phyloP scores from a whole-genome alignment of 306 rosid genomes.

The Prunus campanulata region DNA sequence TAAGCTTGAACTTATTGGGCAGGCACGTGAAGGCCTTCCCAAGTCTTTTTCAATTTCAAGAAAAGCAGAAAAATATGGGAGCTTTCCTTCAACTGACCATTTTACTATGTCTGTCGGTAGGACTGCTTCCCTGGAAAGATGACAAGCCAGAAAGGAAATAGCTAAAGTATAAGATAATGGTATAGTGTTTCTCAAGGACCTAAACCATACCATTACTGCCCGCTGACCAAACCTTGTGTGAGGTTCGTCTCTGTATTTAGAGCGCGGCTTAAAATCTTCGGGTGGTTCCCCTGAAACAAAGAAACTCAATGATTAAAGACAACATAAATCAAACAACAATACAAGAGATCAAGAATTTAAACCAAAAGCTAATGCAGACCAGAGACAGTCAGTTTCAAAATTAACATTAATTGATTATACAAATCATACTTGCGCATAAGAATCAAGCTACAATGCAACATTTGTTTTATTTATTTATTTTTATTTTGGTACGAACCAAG shows the following conservation, averaged over 20 bases:
- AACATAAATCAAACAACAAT: conserved; percentile 12
- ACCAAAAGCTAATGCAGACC: neutral
- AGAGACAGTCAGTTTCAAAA: neutral
- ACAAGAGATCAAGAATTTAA: neutral
- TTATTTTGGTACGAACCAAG: neutral
- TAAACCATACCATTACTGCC: conserved; percentile 58
- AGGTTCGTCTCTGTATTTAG: conserved; percentile 46
- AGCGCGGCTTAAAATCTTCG: conserved; percentile 21
- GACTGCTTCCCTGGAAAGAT: conserved; percentile 76
- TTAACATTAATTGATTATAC: neutral
- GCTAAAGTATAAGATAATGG: conserved; percentile 58
- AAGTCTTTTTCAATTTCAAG: conserved; percentile 60
- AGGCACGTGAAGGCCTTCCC: conserved; percentile 57
- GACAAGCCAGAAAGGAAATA: conserved; percentile 76
- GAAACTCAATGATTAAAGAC: conserved; percentile 23
- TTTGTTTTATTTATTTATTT: neutral
- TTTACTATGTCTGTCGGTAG: conserved; percentile 70
- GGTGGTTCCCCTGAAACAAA: conserved; percentile 51
- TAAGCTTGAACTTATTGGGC: conserved; percentile 64
- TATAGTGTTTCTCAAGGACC: conserved; percentile 63
- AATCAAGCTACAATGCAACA: neutral
- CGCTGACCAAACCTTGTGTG: conserved; percentile 55
- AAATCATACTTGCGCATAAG: neutral
- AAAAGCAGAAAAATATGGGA: conserved; percentile 87
- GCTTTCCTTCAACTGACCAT: conserved; percentile 79